These are phyloP conservation scores for Nicotiana obtusifolia DNA, from an alignment of 257 asterid genomes.

Conservation along the genomic window DNA sequence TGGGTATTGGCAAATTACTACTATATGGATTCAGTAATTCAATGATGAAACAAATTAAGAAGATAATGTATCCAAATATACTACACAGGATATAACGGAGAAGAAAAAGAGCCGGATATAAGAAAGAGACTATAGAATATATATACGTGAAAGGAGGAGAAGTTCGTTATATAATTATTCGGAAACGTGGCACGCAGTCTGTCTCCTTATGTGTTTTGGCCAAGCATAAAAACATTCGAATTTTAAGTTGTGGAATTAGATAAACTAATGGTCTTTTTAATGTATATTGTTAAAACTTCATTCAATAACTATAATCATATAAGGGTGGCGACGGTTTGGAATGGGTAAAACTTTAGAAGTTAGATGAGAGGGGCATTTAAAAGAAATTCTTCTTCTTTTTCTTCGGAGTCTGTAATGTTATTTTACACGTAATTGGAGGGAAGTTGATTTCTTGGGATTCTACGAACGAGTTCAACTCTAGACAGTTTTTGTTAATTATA, in stretches of 20 bases:
- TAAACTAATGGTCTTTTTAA: too few species aligned
- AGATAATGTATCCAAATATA: background rate
- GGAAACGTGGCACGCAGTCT: background rate
- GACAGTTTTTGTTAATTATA: too few species aligned
- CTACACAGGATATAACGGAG: background rate
- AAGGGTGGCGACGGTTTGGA: background rate
- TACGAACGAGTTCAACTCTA: constrained; percentile 5
- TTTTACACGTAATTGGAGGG: constrained; percentile 19
- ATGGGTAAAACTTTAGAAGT: constrained; percentile 18
- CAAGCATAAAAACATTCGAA: background rate
- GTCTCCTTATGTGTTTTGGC: background rate
- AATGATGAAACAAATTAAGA: background rate
- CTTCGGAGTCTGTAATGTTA: constrained; percentile 2
- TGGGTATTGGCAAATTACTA: too few species aligned
- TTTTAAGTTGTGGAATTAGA: background rate
- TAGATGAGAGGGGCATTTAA: constrained; percentile 35
- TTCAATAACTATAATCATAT: background rate
- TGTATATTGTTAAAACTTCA: too few species aligned
- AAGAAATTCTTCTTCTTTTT: constrained; percentile 50
- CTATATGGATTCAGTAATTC: background rate
- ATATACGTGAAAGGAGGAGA: constrained; percentile 20
- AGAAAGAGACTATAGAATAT: constrained; percentile 3
- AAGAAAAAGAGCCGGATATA: background rate
- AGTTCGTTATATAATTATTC: constrained; percentile 8
- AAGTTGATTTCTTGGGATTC: constrained; percentile 15